Base-by-base conservation (phyloP, 345 rosid genomes). In the Luvunga scandens region DNA sequence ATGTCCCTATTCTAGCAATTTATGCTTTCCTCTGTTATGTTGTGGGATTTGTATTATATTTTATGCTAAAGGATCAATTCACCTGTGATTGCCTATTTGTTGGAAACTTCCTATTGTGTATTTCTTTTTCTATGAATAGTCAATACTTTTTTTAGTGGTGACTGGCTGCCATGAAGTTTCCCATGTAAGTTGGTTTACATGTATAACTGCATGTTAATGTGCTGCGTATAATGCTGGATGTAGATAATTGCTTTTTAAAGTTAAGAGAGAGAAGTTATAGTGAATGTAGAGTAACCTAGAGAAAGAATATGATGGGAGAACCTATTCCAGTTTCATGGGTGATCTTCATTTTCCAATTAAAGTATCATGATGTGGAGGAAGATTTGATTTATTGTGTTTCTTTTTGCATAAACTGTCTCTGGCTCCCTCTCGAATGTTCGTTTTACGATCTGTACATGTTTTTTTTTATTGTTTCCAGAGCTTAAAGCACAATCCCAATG, bases 401-500 rank as follows among this genome's bases (percentile, higher is more conserved):
- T 53, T 71, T 55, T 50, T 14, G 38, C 45, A 6, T 57, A 24
- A 30, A 31, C 34, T 38, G 5, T 69, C 2, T 75, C 13, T 66
- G 21, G 50, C 30, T 28, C 27, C 48, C 33, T 77, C 24, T n/a
- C 70, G 57, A 64, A 45, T 19, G 36, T 28, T 33, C 10, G n/a
- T 6, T n/a, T 62, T n/a, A 33, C 6, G 45, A 59, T 31, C 62
- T 28, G 55, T 25, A 28, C 12, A 27, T 62, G 4, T 65, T 21
- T 4, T 45, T 45, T 45, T 45, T 13, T 57, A 21, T 86, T 57
- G 48, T 73, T 73, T 62, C 69, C 89, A 97, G 99, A 97, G 94
- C 84, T 87, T 97, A 83, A 94, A 89, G 88, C 98, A 97, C 89
- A 94, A 97, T 75, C 99, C 98, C 60, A 97, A 94, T 85, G 98